Evolutionary conservation across 768 basidiomycete species (phyloP), one percentile per base, ranked within the genome.

Genomic region (Daedaleopsis sinensis): DNA sequence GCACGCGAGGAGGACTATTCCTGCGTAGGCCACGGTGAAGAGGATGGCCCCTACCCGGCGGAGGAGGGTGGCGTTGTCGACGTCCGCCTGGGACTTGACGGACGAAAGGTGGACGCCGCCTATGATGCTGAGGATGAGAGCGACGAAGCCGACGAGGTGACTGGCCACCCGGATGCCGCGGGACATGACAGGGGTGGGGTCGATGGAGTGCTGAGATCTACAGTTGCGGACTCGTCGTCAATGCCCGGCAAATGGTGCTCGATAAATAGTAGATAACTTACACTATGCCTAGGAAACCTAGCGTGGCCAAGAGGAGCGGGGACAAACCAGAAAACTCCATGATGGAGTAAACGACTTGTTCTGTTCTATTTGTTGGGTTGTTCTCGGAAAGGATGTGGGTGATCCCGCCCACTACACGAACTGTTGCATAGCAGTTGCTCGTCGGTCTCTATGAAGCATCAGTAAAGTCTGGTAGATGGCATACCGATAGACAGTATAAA

Each of bases 361-460:
- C 65, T 51, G 79, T 79, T 39, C 65, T 67, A 43, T 81, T 79
- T 27, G 71, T 65, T 1, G 79, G 66, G 37, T 76, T 63, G 38
- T 78, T 59, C 70, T 89, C 82, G 27, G 78, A 84, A 23, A 86
- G 84, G 51, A 90, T 75, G 16, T 84, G 73, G 27, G 89, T 71
- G 18, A 82, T 81, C 32, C 83, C 85, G 15, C 82, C 83, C 9
- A 85, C 74, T 44, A 88, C 76, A 44, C 88, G 82, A 48, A 80
- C 89, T 90, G 52, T 11, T 21, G 13, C 39, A 55, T 8, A 8
- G 16, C 32, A 19, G 15, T 5, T 38, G 8, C 37, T 42, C 5
- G 10, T 54, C 38, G 44, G 13, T 24, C 3, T 27, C 15, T 48
- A 9, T 19, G 5, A 23, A 16, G 5, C 16, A 9, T 15, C 38